Conservation (phyloP, 805 yeast species). For the Metschnikowia cerradonensis region DNA sequence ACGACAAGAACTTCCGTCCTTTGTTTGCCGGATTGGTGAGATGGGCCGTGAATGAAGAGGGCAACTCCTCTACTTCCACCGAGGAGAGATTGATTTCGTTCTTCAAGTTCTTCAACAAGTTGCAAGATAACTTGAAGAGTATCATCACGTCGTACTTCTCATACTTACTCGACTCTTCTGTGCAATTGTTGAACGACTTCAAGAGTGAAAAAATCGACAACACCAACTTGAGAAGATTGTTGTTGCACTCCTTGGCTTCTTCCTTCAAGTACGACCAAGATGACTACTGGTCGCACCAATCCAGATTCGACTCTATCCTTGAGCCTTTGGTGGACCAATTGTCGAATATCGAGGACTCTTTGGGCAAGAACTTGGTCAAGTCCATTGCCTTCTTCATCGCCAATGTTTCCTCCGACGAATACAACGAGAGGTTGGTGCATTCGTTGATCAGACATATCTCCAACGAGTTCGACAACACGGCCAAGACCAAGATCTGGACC, state of each 20-base stretch:
- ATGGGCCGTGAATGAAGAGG: constrained; percentile 91
- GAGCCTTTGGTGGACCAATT: constrained; percentile 64
- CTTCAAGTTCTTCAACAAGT: constrained; percentile 78
- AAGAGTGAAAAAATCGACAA: constrained; percentile 37
- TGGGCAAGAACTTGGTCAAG: constrained; percentile 79
- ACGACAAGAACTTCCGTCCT: constrained; percentile 92
- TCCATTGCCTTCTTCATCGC: constrained; percentile 71
- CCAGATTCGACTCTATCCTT: constrained; percentile 73
- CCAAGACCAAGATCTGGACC: constrained; percentile 80
- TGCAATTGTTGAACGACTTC: constrained; percentile 50
- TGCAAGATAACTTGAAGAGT: constrained; percentile 80
- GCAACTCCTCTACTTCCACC: constrained; percentile 38
- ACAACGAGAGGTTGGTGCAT: constrained; percentile 60
- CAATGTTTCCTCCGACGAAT: constrained; percentile 63
- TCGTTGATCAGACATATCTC: constrained; percentile 35
- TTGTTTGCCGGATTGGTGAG: constrained; percentile 78
- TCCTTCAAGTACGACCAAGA: constrained; percentile 88
- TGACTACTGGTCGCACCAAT: constrained; percentile 90
- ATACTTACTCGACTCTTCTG: constrained; percentile 75
- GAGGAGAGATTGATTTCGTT: constrained; percentile 59
- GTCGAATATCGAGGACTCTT: constrained; percentile 59
- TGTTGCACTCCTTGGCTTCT: constrained; percentile 67
- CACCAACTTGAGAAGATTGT: constrained; percentile 62
- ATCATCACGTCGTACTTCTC: constrained; percentile 87
- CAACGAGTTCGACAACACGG: constrained; percentile 45